phyloP scores from a whole-genome alignment of 176 grass and related monocot genomes.

The Stipa capillata region DNA sequence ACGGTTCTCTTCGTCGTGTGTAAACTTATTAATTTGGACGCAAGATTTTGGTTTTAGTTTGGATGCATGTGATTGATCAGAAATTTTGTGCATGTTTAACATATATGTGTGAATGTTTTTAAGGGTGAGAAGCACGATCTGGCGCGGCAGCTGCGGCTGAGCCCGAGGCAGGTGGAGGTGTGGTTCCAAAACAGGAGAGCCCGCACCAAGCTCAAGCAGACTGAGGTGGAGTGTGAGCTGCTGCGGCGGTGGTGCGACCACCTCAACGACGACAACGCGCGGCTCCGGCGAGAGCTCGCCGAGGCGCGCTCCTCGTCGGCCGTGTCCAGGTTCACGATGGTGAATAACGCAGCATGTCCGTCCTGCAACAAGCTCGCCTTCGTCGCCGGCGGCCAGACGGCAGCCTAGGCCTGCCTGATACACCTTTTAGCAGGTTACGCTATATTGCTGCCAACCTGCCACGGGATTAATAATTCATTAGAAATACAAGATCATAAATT shows the following conservation, averaged over 20 bases:
- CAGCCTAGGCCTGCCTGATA: neutral
- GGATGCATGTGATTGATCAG: neutral
- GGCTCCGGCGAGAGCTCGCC: conserved; percentile 28
- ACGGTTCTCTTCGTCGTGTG: no score
- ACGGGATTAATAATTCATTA: no score
- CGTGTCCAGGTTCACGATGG: neutral
- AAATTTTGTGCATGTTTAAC: no score
- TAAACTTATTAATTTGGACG: no score
- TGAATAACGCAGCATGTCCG: neutral
- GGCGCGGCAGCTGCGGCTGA: conserved; percentile 3
- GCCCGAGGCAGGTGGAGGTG: conserved; percentile 47
- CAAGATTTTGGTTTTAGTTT: neutral
- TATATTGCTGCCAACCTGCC: no score
- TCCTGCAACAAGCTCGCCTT: neutral
- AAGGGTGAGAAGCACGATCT: conserved; percentile 45
- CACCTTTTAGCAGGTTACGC: no score
- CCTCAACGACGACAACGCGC: conserved; percentile 43
- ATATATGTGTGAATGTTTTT: no score
- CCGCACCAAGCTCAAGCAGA: conserved; percentile 58
- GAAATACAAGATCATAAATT: no score
- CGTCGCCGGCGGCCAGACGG: neutral
- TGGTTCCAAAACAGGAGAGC: conserved; percentile 54
- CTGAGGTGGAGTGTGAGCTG: conserved; percentile 44
- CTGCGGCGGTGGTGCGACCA: conserved; percentile 42
- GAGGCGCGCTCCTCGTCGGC: neutral